Evolutionary conservation across 1,284 basidiomycete species (phyloP), one percentile per base, ranked within the genome.

Genomic region (Phellopilus nigrolimitatus): DNA sequence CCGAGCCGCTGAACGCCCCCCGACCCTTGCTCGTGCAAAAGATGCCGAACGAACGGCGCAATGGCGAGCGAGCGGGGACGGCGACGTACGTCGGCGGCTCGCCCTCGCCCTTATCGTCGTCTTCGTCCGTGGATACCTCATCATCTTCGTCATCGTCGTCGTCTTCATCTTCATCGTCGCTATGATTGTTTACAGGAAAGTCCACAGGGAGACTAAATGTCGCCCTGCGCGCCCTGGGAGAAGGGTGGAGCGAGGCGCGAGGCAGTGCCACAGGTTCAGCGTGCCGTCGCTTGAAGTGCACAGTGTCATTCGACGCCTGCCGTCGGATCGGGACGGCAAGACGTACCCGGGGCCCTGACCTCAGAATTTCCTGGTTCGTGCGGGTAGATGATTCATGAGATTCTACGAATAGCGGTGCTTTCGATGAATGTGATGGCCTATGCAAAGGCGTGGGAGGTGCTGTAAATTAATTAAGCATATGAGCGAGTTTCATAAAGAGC

Each of bases 11-110:
- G 39, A 48, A 47, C 15, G 51, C 49, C 4, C 53, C 53, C 19
- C 53, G 41, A 6, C 48, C 53, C 25, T 49, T 50, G n/a, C 53
- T 49, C 6, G 53, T 55, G 28, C 53, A 55, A 31, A 55, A 55
- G 15, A 55, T 55, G 4, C 53, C 53, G 24, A 55, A 51, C 2
- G 48, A 40, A 27, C 41, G 47, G 6, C 42, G 40, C 12, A 54
- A 28, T 4, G 53, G 53, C 19, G 52, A 54, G 21, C 38, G 39
- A 12, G 53, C 24, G 3, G 53, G 51, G n/a, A 52, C 27, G 22
- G 45, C 6, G 27, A 49, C 28, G 17, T 28, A 36, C 9, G 21
- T 13, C 17, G 47, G n/a, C n/a, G n/a, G n/a, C n/a, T n/a, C n/a
- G n/a, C n/a, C n/a, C n/a, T n/a, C n/a, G n/a, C n/a, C n/a, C n/a